Base-by-base conservation (phyloP, 108 stramenopile genomes). In the Skeletonema marinoi region DNA sequence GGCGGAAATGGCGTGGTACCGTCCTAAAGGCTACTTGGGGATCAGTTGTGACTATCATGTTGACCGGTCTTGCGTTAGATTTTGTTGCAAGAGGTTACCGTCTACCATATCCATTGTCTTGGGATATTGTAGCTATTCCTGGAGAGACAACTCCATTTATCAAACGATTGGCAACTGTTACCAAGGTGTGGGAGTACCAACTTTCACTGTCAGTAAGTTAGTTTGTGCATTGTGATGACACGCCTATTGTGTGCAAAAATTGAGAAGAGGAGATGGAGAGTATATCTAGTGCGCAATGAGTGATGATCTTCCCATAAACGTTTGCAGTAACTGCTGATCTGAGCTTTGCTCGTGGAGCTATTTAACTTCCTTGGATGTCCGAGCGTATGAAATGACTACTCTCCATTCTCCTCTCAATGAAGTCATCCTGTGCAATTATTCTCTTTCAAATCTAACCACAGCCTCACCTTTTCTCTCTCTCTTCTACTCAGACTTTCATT, bases 111-210 rank as follows among this genome's bases (percentile, higher is more conserved):
- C 74, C 25, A 32, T 54, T 60, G 19, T 39, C 65, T 1, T 85
- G 84, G 84, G 36, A 33, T n/a, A 41, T 85, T 29, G 61, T 72
- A 1, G 32, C 76, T 31, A 73, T 85, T 36, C 84, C 84, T 44
- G 75, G 80, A 0, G 38, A 32, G 29, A 32, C 71, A n/a, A 74
- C 82, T 33, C 78, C 81, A 1, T 12, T 82, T 54, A 75, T 86
- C 63, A 73, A 66, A 30, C 76, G 60, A 51, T 51, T 82, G 6
- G 12, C 31, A 5, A 81, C 81, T 11, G 29, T 83, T 32, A 82
- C 74, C 29, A 51, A 56, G 14, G 48, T 86, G 3, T 86, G 81
- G 81, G 85, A 86, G 65, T 81, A 86, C 59, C 80, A 86, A 32
- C 68, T 86, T 16, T 78, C 81, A 29, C 42, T 86, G 5, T 42